Evolutionary conservation across 1,284 basidiomycete species (phyloP).

Genomic region (Wallemia mellicola): DNA sequence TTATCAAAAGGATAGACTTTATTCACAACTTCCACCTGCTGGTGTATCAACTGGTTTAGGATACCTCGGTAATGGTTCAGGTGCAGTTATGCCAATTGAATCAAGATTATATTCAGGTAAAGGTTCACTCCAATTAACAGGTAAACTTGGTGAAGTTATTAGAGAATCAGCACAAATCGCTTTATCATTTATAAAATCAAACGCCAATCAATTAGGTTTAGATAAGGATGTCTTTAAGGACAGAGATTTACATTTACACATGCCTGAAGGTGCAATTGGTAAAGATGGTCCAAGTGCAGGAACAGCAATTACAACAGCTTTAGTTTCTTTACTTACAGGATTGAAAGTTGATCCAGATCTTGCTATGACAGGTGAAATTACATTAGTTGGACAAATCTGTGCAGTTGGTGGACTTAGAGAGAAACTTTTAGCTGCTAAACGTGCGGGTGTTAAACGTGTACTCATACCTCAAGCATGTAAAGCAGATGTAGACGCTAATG

Average conservation of each 20-base stretch:
- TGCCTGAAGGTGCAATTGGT: constrained; percentile 88
- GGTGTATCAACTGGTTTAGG: constrained; percentile 85
- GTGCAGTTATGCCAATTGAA: constrained; percentile 90
- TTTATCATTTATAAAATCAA: constrained; percentile 68
- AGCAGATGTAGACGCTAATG: constrained; percentile 80
- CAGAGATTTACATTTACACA: constrained; percentile 67
- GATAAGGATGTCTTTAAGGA: constrained; percentile 42
- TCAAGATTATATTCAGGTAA: constrained; percentile 65
- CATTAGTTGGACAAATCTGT: constrained; percentile 65
- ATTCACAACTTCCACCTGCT: constrained; percentile 45
- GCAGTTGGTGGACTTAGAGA: constrained; percentile 65
- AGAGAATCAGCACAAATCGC: constrained; percentile 84
- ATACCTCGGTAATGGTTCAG: constrained; percentile 82
- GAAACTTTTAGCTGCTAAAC: constrained; percentile 42
- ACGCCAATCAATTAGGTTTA: constrained; percentile 65
- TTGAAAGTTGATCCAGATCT: constrained; percentile 55
- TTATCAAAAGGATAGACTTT: constrained; percentile 86
- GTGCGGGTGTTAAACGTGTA: constrained; percentile 73
- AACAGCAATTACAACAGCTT: constrained; percentile 66
- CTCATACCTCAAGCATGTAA: constrained; percentile 61
- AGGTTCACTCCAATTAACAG: constrained; percentile 62
- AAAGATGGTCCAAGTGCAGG: constrained; percentile 95
- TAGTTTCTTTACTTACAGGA: constrained; percentile 67
- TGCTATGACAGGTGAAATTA: constrained; percentile 92
- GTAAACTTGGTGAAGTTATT: constrained; percentile 93